These are phyloP conservation scores for Phytophthora syringae DNA, from an alignment of 352 stramenopile genomes.

Conservation along the genomic window DNA sequence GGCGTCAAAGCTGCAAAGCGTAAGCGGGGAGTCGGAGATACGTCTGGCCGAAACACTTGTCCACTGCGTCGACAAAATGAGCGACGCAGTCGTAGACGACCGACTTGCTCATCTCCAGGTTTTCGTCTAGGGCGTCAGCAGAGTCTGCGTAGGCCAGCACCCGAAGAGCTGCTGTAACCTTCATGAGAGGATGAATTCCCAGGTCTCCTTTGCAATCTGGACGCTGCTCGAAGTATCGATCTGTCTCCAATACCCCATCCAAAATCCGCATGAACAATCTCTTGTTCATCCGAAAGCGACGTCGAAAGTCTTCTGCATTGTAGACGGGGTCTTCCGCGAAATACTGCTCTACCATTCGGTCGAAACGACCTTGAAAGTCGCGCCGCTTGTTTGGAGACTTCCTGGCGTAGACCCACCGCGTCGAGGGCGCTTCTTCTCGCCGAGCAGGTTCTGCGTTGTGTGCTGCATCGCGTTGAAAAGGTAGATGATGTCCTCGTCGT, in stretches of 20 bases:
- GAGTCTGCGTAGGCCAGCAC: background rate
- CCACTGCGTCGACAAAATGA: too few species aligned
- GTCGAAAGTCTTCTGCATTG: background rate
- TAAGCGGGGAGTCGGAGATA: too few species aligned
- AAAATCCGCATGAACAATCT: background rate
- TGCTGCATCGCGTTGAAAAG: too few species aligned
- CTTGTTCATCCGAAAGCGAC: conserved; percentile 3
- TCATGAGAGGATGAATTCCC: conserved; percentile 3
- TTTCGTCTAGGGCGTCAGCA: background rate
- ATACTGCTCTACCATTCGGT: conserved; percentile 3
- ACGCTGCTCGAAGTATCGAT: conserved; percentile 6
- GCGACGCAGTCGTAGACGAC: too few species aligned
- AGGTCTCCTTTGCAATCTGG: background rate
- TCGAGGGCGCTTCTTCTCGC: too few species aligned
- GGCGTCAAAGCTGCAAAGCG: too few species aligned
- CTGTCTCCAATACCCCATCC: background rate
- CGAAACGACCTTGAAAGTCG: background rate
- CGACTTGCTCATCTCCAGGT: background rate
- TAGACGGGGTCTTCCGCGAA: background rate
- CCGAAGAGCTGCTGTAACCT: background rate
- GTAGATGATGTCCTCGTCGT: too few species aligned
- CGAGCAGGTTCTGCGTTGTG: too few species aligned
- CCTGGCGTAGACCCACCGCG: background rate
- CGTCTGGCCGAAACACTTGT: too few species aligned
- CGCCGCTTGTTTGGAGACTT: conserved; percentile 8